phyloP scores from a whole-genome alignment of 306 rosid genomes.

The Cicer judaicum region DNA sequence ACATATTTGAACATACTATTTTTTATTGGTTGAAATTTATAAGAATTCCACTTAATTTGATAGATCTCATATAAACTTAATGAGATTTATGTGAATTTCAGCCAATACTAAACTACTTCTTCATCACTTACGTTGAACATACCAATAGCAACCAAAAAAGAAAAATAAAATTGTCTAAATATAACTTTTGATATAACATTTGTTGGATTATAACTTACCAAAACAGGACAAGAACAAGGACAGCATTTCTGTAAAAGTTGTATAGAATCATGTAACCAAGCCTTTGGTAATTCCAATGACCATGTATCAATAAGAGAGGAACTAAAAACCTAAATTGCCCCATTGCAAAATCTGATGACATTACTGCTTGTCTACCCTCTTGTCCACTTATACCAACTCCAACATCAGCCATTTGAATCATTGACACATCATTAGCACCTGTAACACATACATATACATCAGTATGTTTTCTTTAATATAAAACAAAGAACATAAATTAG shows the following conservation, averaged over 20 bases:
- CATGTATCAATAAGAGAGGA: conserved; percentile 89
- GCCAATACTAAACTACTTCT: no score
- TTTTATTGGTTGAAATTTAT: no score
- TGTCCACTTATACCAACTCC: conserved; percentile 99
- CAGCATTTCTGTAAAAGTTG: conserved; percentile 94
- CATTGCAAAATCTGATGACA: conserved; percentile 98
- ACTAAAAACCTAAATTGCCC: conserved; percentile 92
- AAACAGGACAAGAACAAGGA: conserved; percentile 85
- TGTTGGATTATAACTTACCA: conserved; percentile 68
- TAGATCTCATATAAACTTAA: no score
- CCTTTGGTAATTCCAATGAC: conserved; percentile 98
- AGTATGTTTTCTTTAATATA: not conserved
- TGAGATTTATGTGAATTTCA: no score
- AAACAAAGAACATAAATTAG: conserved; percentile 3
- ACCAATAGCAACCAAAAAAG: no score
- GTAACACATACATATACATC: conserved; percentile 30
- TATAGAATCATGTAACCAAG: conserved; percentile 93
- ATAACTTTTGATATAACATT: not conserved
- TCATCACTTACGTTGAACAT: no score
- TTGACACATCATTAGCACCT: conserved; percentile 99
- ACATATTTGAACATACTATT: no score
- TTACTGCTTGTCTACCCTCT: conserved; percentile 98
- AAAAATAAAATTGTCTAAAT: no score
- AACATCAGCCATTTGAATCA: conserved; percentile 99
- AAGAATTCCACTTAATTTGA: no score